phyloP scores from a whole-genome alignment of 164 flowering plant genomes.

The Taxillus chinensis region DNA sequence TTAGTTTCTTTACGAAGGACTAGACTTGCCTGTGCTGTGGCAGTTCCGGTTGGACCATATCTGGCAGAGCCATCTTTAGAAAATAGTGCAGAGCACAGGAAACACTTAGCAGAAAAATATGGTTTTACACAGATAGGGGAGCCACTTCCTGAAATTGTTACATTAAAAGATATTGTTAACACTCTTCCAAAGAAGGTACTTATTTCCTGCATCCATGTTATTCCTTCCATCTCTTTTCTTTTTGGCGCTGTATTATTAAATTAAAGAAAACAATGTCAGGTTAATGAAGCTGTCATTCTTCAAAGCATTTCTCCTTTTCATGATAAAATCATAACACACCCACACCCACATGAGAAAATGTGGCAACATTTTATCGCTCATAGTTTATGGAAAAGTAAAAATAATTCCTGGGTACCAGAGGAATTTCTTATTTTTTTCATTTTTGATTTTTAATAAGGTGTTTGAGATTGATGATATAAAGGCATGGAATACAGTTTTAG shows the following conservation, averaged over 20 bases:
- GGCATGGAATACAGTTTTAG: slow-evolving; percentile 75
- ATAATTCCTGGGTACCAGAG: no score
- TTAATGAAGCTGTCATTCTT: no score
- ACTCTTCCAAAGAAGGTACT: slow-evolving; percentile 83
- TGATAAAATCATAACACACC: no score
- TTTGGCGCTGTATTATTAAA: no score
- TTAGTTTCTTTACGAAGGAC: slow-evolving; percentile 19
- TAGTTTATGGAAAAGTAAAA: no score
- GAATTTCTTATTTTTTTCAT: not conserved
- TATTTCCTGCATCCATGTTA: not conserved
- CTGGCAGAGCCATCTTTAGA: not conserved
- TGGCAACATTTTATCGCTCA: no score
- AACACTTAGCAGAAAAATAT: slow-evolving; percentile 54
- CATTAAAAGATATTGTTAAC: slow-evolving; percentile 53
- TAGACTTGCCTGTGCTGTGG: slow-evolving; percentile 35
- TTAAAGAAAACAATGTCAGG: no score
- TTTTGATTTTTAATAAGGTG: slow-evolving; percentile 28
- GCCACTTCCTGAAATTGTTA: slow-evolving; percentile 67
- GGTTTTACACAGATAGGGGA: slow-evolving; percentile 90
- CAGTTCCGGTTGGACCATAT: slow-evolving; percentile 23
- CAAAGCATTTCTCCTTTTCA: no score
- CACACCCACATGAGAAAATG: no score
- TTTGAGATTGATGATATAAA: slow-evolving; percentile 79
- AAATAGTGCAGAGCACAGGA: slow-evolving; percentile 43
- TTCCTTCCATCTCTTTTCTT: no score